These are phyloP conservation scores for Blastobotrys petasosporus DNA, from an alignment of 1,139 yeast genomes.

Conservation along the genomic window DNA sequence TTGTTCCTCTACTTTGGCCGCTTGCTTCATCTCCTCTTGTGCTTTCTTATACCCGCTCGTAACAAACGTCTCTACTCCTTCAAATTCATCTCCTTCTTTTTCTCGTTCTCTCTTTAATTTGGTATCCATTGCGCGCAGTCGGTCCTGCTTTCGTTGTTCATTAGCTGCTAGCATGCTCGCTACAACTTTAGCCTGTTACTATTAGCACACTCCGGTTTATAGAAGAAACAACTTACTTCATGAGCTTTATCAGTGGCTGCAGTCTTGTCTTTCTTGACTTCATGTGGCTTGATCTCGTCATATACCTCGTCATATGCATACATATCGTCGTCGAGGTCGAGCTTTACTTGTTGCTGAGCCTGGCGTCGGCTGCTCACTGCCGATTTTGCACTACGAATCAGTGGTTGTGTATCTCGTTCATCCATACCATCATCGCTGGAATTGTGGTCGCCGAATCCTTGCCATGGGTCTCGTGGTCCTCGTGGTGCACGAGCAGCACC, in stretches of 20 bases:
- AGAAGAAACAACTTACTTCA: not conserved
- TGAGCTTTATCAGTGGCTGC: not conserved
- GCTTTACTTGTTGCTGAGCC: too few species aligned
- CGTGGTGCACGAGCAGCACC: not conserved
- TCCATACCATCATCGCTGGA: constrained; percentile 6
- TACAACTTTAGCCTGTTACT: constrained; percentile 36
- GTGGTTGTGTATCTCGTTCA: constrained; percentile 2
- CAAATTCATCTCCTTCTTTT: constrained; percentile 35
- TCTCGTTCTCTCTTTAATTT: constrained; percentile 27
- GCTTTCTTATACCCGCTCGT: constrained; percentile 40
- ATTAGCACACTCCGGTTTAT: constrained; percentile 1
- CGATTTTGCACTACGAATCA: constrained; percentile 6
- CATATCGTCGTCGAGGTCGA: constrained; percentile 8
- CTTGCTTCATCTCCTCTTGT: constrained; percentile 30
- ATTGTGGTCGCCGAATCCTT: constrained; percentile 4
- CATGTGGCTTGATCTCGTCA: constrained; percentile 31
- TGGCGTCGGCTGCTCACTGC: not conserved
- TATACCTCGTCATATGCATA: constrained; percentile 38
- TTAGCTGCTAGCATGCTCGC: constrained; percentile 37
- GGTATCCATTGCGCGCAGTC: constrained; percentile 31
- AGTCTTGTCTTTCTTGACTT: not conserved
- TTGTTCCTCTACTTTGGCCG: constrained; percentile 25
- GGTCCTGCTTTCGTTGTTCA: constrained; percentile 38
- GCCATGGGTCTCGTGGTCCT: not conserved
- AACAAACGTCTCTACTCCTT: constrained; percentile 41